Evolutionary conservation across 2,329 filamentous ascomycete genomes (phyloP), one percentile per base, ranked within the genome.

Genomic region (Monilinia vaccinii-corymbosi): DNA sequence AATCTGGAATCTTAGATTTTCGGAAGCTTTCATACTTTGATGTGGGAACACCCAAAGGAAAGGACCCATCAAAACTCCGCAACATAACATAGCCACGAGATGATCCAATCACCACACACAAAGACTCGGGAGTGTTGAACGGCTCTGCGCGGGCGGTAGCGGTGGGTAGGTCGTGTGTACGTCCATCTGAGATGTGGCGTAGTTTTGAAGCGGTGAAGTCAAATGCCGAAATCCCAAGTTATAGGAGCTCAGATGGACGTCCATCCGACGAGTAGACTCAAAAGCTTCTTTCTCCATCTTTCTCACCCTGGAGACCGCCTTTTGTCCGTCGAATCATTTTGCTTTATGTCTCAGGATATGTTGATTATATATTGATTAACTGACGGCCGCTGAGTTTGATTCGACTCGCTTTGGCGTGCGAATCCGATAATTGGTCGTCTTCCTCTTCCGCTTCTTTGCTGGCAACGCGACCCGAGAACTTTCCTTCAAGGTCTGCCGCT

Each of bases 1-100:
- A 99, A 99, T 75, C 80, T 97, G 66, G 94, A 99, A 76, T 90
- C 88, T 67, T 94, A 79, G 81, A 69, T 5, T 55, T 46, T 62
- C 62, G 63, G 56, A 65, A 67, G 65, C 66, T 63, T 64, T 63
- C 34, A 36, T 36, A 36, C 9, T 36, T 66, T 45, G 14, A 2
- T 36, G 65, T 45, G 46, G 55, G 34, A 53, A 50, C 45, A 23
- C 1, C 11, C 11, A 45, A 53, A 53, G 56, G 56, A 44, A 48
- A 53, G 53, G 45, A 42, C 13, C 28, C 21, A 36, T 36, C 11
- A 14, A 36, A 36, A 36, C 45, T 52, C 56, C 56, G 36, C 28
- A 21, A 36, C 40, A 21, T 42, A 42, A 21, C 21, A 44, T 44
- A 16, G 13, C 21, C 40, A 13, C 28, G 36, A 31, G 28, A 28